Evolutionary conservation across 2,329 filamentous ascomycete genomes (phyloP), one percentile per base, ranked within the genome.

Genomic region (Calonectria naviculata): DNA sequence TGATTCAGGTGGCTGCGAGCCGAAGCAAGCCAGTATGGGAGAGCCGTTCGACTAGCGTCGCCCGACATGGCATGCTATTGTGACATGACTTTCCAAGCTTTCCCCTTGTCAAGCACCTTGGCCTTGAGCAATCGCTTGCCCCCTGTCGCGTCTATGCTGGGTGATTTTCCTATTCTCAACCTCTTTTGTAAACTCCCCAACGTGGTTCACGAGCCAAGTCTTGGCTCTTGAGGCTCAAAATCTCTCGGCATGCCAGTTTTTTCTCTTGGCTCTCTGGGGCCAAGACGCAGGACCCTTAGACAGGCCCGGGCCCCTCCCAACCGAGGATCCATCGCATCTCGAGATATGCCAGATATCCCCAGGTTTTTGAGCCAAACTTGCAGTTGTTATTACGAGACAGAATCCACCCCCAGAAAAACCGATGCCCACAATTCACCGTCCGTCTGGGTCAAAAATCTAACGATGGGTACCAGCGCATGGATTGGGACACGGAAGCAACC

Each of bases 381-480:
- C 46, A 60, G 56, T 41, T 66, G 47, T 31, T 34, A 63, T 70
- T 70, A 70, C 68, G 68, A 66, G 68, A 70, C 54, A 62, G 46
- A 70, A 70, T 70, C 68, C 68, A 70, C 63, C 68, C 68, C 68
- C 63, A 70, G 68, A 54, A 61, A 66, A 66, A 56, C 34, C 44
- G 19, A 44, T 61, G 29, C 44, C 52, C 54, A 34, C 31, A 58
- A 38, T 34, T 58, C 52, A 38, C 52, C 52, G 15, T 58, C 24
- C 49, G 54, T 41, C 24, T 58, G 52, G 34, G 52, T 58, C 52
- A 15, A n/a, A n/a, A 38, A 58, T 58, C 52, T 26, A 36, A 58
- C 21, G 34, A 36, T n/a, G 52, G 52, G 31, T 21, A 13, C 34
- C 10, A 36, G 34, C 34, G 24, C 31, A 28, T 36, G 31, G 52